Conservation (phyloP, 1,284 basidiomycete species). For the Pseudomicrostroma phylloplanum region DNA sequence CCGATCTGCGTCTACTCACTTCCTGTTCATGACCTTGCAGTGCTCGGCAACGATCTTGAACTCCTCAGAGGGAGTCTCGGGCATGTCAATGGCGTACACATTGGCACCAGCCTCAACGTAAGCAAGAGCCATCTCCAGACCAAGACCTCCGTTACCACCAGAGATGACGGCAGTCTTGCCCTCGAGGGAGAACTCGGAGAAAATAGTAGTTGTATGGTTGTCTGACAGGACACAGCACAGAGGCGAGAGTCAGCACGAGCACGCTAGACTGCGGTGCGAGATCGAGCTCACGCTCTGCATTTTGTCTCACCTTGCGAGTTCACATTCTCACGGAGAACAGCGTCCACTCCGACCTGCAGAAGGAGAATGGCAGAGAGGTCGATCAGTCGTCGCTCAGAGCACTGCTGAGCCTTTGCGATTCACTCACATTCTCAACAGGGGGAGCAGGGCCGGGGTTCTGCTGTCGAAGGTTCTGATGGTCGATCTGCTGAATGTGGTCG, state of each 20-base stretch:
- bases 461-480: conserved; percentile 8
- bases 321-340: conserved; percentile 35
- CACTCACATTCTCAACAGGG: conserved; percentile 34
- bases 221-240: conserved; percentile 16
- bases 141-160: conserved; percentile 67
- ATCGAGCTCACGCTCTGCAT: not conserved
- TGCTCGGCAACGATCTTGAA: conserved; percentile 56
- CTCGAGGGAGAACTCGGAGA: conserved; percentile 67
- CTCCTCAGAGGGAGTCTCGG: conserved; percentile 61
- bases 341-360: conserved; percentile 39
- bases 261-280: not conserved
- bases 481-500: not conserved
- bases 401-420: not conserved
- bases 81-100: conserved; percentile 71
- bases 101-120: conserved; percentile 70
- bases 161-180: conserved; percentile 64
- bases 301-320: conserved; percentile 12
- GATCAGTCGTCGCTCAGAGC: not conserved
- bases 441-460: conserved; percentile 44
- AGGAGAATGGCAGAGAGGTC: not conserved
- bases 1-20: conserved; percentile 58
- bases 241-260: not conserved
- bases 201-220: conserved; percentile 54
- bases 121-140: conserved; percentile 72
- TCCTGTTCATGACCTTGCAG: conserved; percentile 58